These are phyloP conservation scores for Hydrangea macrophylla DNA, from an alignment of 148 eudicot genomes.

Conservation along the genomic window DNA sequence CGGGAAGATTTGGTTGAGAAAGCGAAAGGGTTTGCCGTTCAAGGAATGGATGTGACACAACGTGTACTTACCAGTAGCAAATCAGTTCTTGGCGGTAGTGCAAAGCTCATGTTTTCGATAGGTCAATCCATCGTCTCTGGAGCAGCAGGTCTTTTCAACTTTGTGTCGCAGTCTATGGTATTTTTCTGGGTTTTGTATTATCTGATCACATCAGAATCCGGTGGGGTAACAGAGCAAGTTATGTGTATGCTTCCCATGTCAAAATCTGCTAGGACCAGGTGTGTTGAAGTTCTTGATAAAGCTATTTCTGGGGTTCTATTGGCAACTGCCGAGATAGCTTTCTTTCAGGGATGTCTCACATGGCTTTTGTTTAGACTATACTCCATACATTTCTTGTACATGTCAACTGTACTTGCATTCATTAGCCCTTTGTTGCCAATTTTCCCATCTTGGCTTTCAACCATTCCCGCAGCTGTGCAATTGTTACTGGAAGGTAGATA, in stretches of 20 bases:
- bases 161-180: slow-evolving; percentile 77
- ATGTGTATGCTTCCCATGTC: slow-evolving; percentile 80
- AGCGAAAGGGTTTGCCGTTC: slow-evolving; percentile 76
- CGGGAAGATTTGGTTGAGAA: slow-evolving; percentile 68
- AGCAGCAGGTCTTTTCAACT: slow-evolving; percentile 79
- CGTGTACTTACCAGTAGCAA: slow-evolving; percentile 60
- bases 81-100: slow-evolving; percentile 73
- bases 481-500: slow-evolving; percentile 73
- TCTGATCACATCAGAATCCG: slow-evolving; percentile 88
- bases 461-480: slow-evolving; percentile 74
- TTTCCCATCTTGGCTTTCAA: slow-evolving; percentile 68
- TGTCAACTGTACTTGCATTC: slow-evolving; percentile 81
- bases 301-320: slow-evolving; percentile 79
- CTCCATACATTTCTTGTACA: slow-evolving; percentile 79
- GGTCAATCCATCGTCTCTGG: slow-evolving; percentile 76
- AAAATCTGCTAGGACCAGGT: slow-evolving; percentile 53
- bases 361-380: slow-evolving; percentile 88
- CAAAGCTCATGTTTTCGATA: slow-evolving; percentile 63
- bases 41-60: slow-evolving; percentile 75
- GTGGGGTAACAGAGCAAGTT: slow-evolving; percentile 87
- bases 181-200: slow-evolving; percentile 94
- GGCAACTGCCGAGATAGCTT: slow-evolving; percentile 78
- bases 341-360: slow-evolving; percentile 90
- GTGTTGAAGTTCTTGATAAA: slow-evolving; percentile 86
- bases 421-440: slow-evolving; percentile 77